Base-by-base conservation (phyloP, 2,329 filamentous ascomycete species). In the Diaporthe aspalathi region DNA sequence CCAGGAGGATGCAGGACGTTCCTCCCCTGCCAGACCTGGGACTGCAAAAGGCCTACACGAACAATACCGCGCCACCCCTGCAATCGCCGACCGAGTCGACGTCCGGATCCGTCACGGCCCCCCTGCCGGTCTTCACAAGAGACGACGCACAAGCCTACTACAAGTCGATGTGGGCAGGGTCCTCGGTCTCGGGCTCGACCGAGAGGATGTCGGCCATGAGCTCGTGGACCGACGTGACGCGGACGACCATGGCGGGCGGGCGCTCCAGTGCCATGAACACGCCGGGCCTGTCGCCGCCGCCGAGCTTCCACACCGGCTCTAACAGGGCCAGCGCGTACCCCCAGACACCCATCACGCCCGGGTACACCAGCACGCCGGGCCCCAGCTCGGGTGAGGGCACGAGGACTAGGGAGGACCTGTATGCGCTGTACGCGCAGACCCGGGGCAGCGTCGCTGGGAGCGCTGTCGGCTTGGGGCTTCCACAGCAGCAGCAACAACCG, bases 151-250 rank as follows among this genome's bases (percentile, higher is more conserved):
- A 40, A 20, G 67, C 70, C 11, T 57, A 66, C 27, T 60, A 66
- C 27, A 71, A 60, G 35, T 50, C 63, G 45, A 68, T 70, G 63
- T 73, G 62, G 62, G 14, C 56, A 22, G 52, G 54, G 2, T 50
- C 56, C 6, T 27, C 29, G 22, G 35, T 38, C 1, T 40, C 60
- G 14, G 54, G 49, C n/a, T 43, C 38, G 16, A 49, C 65, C 9
- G 68, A 67, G 45, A 49, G 56, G 1, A 57, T 70, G 53, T 70
- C 70, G 6, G 47, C 56, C 16, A 56, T 60, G 22, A 72, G 67
- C 67, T 68, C 70, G 12, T 70, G 67, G 67, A 70, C 70, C 0
- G 53, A 69, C 20, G 65, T 40, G 27, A 68, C 70, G 17, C 65
- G 66, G 9, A 62, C 69, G 45, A 71, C 69, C 8, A 62, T 68